These are phyloP conservation scores for Hyphodiscus sp. DNA, from an alignment of 2,329 filamentous ascomycete species.

Conservation along the genomic window DNA sequence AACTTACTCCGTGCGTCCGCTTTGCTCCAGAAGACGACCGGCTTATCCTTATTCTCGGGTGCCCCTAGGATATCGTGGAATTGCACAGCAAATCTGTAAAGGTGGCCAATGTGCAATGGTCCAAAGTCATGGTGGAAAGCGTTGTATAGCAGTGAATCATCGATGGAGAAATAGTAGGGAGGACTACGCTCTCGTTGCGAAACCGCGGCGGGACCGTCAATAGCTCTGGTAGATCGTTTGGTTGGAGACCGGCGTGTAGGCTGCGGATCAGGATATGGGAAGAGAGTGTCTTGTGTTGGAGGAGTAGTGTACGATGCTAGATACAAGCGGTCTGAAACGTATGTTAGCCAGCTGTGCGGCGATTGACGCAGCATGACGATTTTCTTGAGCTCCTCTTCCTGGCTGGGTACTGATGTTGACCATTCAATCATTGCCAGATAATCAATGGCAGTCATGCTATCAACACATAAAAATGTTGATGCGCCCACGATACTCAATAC, in stretches of 20 bases:
- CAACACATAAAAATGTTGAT: slow-evolving; percentile 19
- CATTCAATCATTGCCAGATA: slow-evolving; percentile 20
- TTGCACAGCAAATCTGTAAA: slow-evolving; percentile 93
- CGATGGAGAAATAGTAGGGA: slow-evolving; percentile 93
- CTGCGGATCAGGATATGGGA: slow-evolving; percentile 65
- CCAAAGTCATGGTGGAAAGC: slow-evolving; percentile 98
- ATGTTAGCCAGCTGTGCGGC: slow-evolving; percentile 33
- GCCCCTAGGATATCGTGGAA: slow-evolving; percentile 93
- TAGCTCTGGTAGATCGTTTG: slow-evolving; percentile 65
- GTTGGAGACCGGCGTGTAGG: slow-evolving; percentile 57
- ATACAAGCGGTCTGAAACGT: slow-evolving; percentile 75
- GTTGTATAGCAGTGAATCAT: slow-evolving; percentile 90
- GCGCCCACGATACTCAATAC: slow-evolving; percentile 10
- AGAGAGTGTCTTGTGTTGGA: slow-evolving; percentile 74
- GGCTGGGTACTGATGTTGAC: slow-evolving; percentile 19
- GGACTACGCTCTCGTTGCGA: slow-evolving; percentile 47
- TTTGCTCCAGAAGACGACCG: slow-evolving; percentile 93
- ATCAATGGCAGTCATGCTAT: slow-evolving; percentile 14
- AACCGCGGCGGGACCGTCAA: slow-evolving; percentile 45
- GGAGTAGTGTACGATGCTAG: slow-evolving; percentile 83
- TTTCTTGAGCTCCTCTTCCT: neutral
- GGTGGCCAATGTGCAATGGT: slow-evolving; percentile 90
- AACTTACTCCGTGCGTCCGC: slow-evolving; percentile 81
- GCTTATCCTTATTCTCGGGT: slow-evolving; percentile 80
- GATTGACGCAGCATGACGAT: neutral